Evolutionary conservation across 1,284 basidiomycete genomes (phyloP).

Genomic region (Cutaneotrichosporon daszewskae): DNA sequence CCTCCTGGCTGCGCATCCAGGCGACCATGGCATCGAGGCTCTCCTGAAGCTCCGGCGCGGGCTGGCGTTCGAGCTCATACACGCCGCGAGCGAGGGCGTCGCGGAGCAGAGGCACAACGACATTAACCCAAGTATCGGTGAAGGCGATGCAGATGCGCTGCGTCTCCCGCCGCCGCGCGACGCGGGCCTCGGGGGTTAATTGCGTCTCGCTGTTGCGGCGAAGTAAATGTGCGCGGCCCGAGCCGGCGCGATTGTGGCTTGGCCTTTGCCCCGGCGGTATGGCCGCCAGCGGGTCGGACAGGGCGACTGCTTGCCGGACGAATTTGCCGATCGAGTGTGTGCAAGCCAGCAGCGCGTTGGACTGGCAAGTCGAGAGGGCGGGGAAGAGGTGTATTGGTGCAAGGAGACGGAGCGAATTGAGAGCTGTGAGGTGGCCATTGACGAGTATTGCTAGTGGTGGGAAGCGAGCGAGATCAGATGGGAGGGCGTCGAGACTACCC

Average conservation of each 20-base stretch:
- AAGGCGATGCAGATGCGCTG: conserved; percentile 54
- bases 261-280: conserved; percentile 1
- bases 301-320: conserved; percentile 35
- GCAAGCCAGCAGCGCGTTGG: conserved; percentile 50
- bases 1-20: conserved; percentile 21
- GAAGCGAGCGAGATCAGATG: conserved; percentile 63
- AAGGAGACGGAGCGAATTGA: conserved; percentile 76
- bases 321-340: conserved; percentile 51
- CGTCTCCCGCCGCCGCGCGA: conserved; percentile 40
- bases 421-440: conserved; percentile 65
- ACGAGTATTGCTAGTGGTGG: conserved; percentile 69
- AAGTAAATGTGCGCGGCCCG: conserved; percentile 23
- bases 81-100: conserved; percentile 67
- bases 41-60: conserved; percentile 9
- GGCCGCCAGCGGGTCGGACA: conserved; percentile 5
- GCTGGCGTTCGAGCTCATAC: conserved; percentile 51
- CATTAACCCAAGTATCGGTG: conserved; percentile 51
- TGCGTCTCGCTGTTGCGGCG: conserved; percentile 32
- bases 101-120: conserved; percentile 63
- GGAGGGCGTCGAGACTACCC: conserved; percentile 5
- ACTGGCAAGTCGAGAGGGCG: conserved; percentile 53
- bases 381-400: conserved; percentile 60
- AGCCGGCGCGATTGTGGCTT: conserved; percentile 23
- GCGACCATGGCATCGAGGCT: conserved; percentile 15
- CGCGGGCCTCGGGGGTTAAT: conserved; percentile 29